Conservation (phyloP, 1,284 basidiomycete genomes). For the Phlebopus sp. region DNA sequence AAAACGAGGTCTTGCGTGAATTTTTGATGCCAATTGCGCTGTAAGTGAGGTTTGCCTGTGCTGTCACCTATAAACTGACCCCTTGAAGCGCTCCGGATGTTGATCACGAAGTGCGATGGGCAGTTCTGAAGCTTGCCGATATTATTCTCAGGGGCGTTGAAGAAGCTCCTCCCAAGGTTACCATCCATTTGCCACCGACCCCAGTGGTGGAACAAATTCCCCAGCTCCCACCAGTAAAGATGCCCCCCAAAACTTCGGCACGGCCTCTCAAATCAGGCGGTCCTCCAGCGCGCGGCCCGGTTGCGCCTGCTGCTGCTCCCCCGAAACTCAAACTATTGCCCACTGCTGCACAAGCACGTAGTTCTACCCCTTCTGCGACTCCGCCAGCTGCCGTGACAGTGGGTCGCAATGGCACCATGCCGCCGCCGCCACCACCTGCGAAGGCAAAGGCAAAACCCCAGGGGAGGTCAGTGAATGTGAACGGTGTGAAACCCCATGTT, state of each 20-base stretch:
- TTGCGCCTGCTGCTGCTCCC: slow-evolving; percentile 40
- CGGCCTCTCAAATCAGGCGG: slow-evolving; percentile 43
- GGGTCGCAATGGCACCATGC: slow-evolving; percentile 18
- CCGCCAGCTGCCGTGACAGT: slow-evolving; percentile 27
- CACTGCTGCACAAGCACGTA: slow-evolving; percentile 25
- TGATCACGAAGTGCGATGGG: slow-evolving; percentile 89
- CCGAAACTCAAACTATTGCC: slow-evolving; percentile 57
- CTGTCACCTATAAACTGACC: slow-evolving; percentile 3
- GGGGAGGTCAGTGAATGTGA: slow-evolving; percentile 29
- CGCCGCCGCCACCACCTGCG: slow-evolving; percentile 38
- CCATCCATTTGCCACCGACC: slow-evolving; percentile 80
- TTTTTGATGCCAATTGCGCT: slow-evolving; percentile 77
- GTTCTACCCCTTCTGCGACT: slow-evolving; percentile 16
- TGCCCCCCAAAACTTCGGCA: slow-evolving; percentile 19
- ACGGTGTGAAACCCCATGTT: slow-evolving; percentile 45
- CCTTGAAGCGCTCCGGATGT: slow-evolving; percentile 59
- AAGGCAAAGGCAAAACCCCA: slow-evolving; percentile 36
- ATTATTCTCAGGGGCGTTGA: slow-evolving; percentile 80
- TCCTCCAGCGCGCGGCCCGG: slow-evolving; percentile 43
- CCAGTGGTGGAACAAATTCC: slow-evolving; percentile 64
- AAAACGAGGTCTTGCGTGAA: slow-evolving; percentile 77
- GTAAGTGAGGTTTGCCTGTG: slow-evolving; percentile 45
- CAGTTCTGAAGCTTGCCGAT: slow-evolving; percentile 89
- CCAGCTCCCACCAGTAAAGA: slow-evolving; percentile 48
- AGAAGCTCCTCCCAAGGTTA: slow-evolving; percentile 84